phyloP scores from a whole-genome alignment of 1,139 yeast species.

The Blastobotrys elegans region DNA sequence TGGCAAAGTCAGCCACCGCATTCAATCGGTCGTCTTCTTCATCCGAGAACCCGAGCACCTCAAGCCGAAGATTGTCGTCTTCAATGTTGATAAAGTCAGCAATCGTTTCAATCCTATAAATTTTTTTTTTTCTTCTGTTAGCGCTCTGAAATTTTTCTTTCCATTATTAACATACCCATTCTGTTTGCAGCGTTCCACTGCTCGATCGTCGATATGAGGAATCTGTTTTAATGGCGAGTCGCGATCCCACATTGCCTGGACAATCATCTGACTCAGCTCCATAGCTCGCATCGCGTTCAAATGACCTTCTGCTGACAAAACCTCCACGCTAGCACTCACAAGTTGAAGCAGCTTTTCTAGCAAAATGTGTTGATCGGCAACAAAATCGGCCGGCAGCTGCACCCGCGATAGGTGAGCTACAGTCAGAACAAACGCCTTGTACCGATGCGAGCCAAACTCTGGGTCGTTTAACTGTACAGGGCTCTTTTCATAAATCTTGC shows the following conservation, averaged over 20 bases:
- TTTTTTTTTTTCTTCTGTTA: slow-evolving; percentile 17
- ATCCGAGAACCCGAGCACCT: slow-evolving; percentile 47
- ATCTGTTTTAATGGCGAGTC: slow-evolving; percentile 79
- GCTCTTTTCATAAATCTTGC: slow-evolving; percentile 49
- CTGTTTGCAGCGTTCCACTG: slow-evolving; percentile 54
- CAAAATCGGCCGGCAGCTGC: slow-evolving; percentile 54
- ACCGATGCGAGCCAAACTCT: slow-evolving; percentile 50
- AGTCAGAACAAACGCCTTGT: slow-evolving; percentile 67
- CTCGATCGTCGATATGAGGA: slow-evolving; percentile 57
- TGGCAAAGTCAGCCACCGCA: slow-evolving; percentile 80
- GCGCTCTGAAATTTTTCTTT: slow-evolving; percentile 2
- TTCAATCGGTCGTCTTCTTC: slow-evolving; percentile 45
- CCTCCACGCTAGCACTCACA: slow-evolving; percentile 66
- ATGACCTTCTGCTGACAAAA: slow-evolving; percentile 73
- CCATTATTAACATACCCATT: slow-evolving; percentile 23
- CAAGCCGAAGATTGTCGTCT: slow-evolving; percentile 65
- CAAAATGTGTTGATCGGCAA: slow-evolving; percentile 50
- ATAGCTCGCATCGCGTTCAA: slow-evolving; percentile 75
- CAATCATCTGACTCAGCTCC: slow-evolving; percentile 85
- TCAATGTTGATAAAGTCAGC: slow-evolving; percentile 85
- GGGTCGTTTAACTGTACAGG: slow-evolving; percentile 52
- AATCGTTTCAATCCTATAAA: slow-evolving; percentile 57
- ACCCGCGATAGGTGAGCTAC: slow-evolving; percentile 80
- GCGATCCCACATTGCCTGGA: slow-evolving; percentile 81
- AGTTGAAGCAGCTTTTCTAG: slow-evolving; percentile 47